Base-by-base conservation (phyloP, 2,329 filamentous ascomycete genomes). In the Xylariaceae sp. region DNA sequence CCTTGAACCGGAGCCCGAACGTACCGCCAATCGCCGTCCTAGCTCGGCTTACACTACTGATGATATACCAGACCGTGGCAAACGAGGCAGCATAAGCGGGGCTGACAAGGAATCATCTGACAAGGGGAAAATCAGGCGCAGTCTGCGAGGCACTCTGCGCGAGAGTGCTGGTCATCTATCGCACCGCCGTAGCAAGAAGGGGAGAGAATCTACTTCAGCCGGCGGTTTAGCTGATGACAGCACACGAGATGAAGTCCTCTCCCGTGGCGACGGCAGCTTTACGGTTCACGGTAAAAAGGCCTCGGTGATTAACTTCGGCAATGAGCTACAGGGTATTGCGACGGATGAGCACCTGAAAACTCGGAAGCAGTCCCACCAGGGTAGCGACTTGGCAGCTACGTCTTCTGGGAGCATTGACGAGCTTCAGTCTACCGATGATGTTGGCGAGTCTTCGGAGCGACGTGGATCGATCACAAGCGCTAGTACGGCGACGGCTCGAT, bases 211-310 rank as follows among this genome's bases (percentile, higher is more conserved):
- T 3, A 76, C 81, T 2, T 85, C 85, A 2, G 88, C 83, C 47
- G 78, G 79, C n/a, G 69, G 64, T 13, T 75, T 80, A 49, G 75
- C 74, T 9, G 82, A 84, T 39, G 83, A 84, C 15, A 77, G 66
- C 35, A 64, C 73, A 63, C 68, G 82, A 75, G 77, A 88, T 44
- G 88, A 90, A 66, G 86, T 88, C 9, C 80, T 99, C 10, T 80
- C 88, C 5, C 86, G 94, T 52, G 88, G 88, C 10, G 85, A 89
- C 10, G 91, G 91, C 4, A 96, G 90, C 68, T 99, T 99, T 73
- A 96, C 94, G 3, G 87, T 99, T 3, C 94, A 99, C 70, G 93
- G 94, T 62, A 99, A 97, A 78, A 97, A 99, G 74, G 94, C 94
- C 2, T 96, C 92, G 0, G 90, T 99, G 58, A 90, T 99, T 66